These are phyloP conservation scores for Cystobasidium ongulense DNA, from an alignment of 768 basidiomycete genomes.

Conservation along the genomic window DNA sequence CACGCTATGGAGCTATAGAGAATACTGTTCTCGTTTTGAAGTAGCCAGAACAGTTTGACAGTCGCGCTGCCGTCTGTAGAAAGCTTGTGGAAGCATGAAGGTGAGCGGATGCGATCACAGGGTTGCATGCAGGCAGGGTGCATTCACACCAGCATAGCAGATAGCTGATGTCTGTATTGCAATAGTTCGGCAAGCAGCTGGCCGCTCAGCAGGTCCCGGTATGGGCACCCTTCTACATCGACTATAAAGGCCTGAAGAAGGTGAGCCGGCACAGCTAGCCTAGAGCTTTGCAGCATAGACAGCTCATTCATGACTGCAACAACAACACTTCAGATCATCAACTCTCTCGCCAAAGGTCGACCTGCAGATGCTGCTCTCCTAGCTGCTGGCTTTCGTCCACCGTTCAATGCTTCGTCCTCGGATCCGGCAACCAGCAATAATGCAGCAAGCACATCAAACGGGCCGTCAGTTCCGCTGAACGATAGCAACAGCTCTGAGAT, in stretches of 20 bases:
- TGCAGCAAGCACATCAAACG: neutral
- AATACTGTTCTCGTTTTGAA: too few species aligned
- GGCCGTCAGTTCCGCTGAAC: neutral
- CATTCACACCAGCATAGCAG: neutral
- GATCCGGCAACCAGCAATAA: neutral
- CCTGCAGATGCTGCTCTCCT: conserved; percentile 84
- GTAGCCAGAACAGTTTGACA: too few species aligned
- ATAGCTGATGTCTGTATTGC: neutral
- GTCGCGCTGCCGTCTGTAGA: too few species aligned
- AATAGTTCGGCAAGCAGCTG: conserved; percentile 94
- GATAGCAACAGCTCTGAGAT: neutral
- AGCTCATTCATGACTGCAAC: neutral
- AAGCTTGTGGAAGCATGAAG: conserved; percentile 5
- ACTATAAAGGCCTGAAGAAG: conserved; percentile 90
- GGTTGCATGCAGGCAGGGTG: neutral
- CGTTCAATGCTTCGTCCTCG: conserved; percentile 10
- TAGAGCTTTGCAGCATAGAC: neutral
- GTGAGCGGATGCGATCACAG: neutral
- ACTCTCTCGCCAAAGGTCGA: conserved; percentile 79
- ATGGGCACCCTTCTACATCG: conserved; percentile 90
- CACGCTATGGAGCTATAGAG: neutral
- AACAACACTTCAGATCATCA: conserved; percentile 62
- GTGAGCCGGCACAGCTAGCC: conserved; percentile 35
- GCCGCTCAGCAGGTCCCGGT: conserved; percentile 92
- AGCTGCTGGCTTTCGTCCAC: conserved; percentile 57